phyloP scores from a whole-genome alignment of 75 land plant genomes.

The Sequoiadendron giganteum region DNA sequence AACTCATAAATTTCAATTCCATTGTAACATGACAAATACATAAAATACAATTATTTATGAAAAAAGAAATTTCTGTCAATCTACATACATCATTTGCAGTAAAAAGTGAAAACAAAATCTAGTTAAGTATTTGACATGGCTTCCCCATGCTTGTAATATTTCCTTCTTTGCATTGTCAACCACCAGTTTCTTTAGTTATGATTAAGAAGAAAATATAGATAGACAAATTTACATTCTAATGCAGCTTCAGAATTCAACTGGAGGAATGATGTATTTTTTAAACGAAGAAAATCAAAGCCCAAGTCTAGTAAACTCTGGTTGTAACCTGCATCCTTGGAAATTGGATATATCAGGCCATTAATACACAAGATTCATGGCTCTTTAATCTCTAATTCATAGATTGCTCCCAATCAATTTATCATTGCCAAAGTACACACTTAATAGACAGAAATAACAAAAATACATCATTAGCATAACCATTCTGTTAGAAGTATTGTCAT shows the following conservation, averaged over 20 bases:
- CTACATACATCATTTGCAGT: neutral
- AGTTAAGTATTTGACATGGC: neutral
- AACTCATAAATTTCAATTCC: neutral
- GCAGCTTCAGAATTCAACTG: neutral
- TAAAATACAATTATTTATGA: neutral
- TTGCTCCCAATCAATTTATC: neutral
- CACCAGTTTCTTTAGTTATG: neutral
- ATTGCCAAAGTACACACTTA: neutral
- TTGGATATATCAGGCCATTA: neutral
- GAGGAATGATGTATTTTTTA: neutral
- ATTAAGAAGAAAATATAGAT: neutral
- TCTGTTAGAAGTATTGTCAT: no score
- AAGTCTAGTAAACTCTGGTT: neutral
- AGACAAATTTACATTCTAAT: neutral
- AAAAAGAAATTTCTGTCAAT: neutral
- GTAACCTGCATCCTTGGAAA: neutral
- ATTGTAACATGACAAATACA: neutral
- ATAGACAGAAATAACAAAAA: neutral
- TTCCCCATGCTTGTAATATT: neutral
- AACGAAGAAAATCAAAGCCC: neutral
- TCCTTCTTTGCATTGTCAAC: neutral
- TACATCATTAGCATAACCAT: neutral
- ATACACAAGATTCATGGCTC: neutral
- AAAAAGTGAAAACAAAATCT: neutral
- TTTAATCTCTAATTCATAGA: neutral